Percentiles rank a stretch among this genome's conserved stretches.
These are phyloP conservation scores for Phytophthora tubulina DNA, from an alignment of 352 stramenopile genomes.

Conservation along the genomic window DNA sequence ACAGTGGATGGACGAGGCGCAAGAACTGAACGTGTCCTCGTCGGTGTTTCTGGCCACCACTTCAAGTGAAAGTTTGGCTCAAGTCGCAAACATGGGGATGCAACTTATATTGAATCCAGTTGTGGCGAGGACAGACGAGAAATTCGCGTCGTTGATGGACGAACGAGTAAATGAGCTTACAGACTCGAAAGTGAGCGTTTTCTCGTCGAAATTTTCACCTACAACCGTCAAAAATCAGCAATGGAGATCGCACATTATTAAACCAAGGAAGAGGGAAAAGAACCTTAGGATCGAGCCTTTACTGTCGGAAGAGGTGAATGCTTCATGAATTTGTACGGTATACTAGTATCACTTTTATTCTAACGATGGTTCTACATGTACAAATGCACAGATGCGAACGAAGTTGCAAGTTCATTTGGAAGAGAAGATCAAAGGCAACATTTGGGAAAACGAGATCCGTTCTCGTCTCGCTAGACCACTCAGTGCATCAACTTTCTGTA, in stretches of 20 bases:
- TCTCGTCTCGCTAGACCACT: slow-evolving; percentile 60
- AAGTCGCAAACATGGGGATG: slow-evolving; percentile 12
- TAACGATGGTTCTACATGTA: too few species aligned
- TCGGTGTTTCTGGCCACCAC: slow-evolving; percentile 23
- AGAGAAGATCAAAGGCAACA: slow-evolving; percentile 52
- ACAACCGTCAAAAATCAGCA: not conserved
- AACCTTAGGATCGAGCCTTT: slow-evolving; percentile 32
- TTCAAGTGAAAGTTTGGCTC: slow-evolving; percentile 13
- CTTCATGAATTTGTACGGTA: too few species aligned
- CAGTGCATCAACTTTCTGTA: slow-evolving; percentile 57
- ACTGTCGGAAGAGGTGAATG: slow-evolving; percentile 34
- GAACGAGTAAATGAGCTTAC: not conserved
- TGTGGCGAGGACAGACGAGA: slow-evolving; percentile 5
- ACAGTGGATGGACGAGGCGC: slow-evolving; percentile 37
- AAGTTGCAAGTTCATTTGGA: slow-evolving; percentile 50
- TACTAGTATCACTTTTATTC: too few species aligned
- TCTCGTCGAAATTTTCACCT: slow-evolving; percentile 1
- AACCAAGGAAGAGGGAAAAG: slow-evolving; percentile 14
- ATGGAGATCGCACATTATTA: slow-evolving; percentile 17
- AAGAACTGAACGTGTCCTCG: slow-evolving; percentile 20
- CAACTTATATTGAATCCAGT: slow-evolving; percentile 27
- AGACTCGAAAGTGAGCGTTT: not conserved
- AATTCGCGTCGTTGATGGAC: slow-evolving; percentile 7
- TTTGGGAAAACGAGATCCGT: slow-evolving; percentile 68
- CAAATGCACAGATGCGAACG: slow-evolving; percentile 43